Percentiles rank a stretch among this genome's conserved stretches.
Evolutionary conservation across 768 basidiomycete species (phyloP).

Genomic region (Naematelia encephala): DNA sequence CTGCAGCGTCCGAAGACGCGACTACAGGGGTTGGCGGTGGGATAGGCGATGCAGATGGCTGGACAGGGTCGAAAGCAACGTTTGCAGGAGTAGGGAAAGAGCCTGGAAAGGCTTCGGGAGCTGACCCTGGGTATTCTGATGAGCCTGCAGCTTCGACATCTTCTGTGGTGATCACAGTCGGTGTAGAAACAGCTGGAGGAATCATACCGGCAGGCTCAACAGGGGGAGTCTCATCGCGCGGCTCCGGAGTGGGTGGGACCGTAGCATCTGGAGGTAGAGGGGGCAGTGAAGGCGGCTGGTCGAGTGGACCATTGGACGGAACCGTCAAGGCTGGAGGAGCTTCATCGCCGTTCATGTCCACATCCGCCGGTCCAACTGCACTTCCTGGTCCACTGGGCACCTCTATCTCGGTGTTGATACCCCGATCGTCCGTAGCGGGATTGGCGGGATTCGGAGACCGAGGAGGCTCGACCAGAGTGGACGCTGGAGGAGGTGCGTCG

Average conservation of each 20-base stretch:
- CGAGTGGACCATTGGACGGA: background rate
- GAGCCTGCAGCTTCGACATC: background rate
- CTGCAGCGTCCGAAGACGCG: conserved; percentile 21
- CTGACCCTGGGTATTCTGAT: background rate
- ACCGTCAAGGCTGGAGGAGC: background rate
- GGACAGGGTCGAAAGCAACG: conserved; percentile 1
- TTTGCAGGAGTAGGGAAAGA: conserved; percentile 6
- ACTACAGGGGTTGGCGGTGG: background rate
- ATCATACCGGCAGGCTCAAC: conserved; percentile 21
- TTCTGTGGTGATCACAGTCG: conserved; percentile 27
- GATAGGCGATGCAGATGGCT: background rate
- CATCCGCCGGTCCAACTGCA: conserved; percentile 9
- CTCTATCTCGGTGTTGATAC: conserved; percentile 17
- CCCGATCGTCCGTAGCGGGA: conserved; percentile 25
- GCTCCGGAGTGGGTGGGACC: conserved; percentile 34
- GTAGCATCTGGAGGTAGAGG: conserved; percentile 39
- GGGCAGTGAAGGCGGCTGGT: conserved; percentile 1
- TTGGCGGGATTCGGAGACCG: conserved; percentile 31
- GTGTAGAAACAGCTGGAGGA: conserved; percentile 37
- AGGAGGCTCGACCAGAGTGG: conserved; percentile 43
- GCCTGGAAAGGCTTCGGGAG: background rate
- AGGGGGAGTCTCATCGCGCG: conserved; percentile 34
- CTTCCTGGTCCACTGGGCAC: conserved; percentile 9
- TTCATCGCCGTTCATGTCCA: background rate
- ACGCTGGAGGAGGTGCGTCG: conserved; percentile 27